Percentiles rank a stretch among this genome's conserved stretches.
Evolutionary conservation across 495 filamentous ascomycete genomes (phyloP).

Genomic region (Aspergillus haitiensis): DNA sequence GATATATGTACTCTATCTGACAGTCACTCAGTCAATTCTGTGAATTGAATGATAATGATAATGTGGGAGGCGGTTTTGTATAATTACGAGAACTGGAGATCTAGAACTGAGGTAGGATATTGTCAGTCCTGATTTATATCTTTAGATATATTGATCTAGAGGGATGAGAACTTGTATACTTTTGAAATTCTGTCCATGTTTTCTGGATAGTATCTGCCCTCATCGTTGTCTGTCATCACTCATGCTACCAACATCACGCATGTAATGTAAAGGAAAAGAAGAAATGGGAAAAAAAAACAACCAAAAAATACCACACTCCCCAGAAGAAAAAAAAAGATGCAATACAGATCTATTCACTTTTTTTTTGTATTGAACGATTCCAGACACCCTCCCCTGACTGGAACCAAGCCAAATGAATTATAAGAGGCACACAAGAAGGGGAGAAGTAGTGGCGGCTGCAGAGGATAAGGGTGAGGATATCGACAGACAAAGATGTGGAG

Average conservation of each 20-base stretch:
- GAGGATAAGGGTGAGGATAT: conserved; percentile 25
- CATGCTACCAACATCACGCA: conserved; percentile 32
- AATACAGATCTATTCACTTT: conserved; percentile 36
- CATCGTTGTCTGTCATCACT: conserved; percentile 32
- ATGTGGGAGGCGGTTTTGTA: too few relatives aligned
- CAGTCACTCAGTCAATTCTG: too few relatives aligned
- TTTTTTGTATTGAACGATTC: conserved; percentile 20
- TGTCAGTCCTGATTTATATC: neutral
- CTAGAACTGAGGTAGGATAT: too few relatives aligned
- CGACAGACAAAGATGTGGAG: conserved; percentile 25
- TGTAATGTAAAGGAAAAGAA: conserved; percentile 7
- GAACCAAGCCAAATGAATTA: conserved; percentile 25
- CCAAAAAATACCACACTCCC: conserved; percentile 13
- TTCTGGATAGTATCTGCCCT: conserved; percentile 13
- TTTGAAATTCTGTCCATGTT: neutral
- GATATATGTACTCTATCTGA: too few relatives aligned
- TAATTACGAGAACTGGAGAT: too few relatives aligned
- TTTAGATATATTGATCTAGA: neutral
- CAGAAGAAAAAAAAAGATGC: conserved; percentile 23
- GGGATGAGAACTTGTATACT: neutral
- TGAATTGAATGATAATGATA: too few relatives aligned
- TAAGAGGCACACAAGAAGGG: conserved; percentile 23
- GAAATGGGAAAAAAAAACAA: conserved; percentile 5
- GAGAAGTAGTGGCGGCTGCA: conserved; percentile 13
- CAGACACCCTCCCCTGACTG: conserved; percentile 20